Conservation (phyloP, 2,329 filamentous ascomycete genomes). For the Beauveria bassiana region DNA sequence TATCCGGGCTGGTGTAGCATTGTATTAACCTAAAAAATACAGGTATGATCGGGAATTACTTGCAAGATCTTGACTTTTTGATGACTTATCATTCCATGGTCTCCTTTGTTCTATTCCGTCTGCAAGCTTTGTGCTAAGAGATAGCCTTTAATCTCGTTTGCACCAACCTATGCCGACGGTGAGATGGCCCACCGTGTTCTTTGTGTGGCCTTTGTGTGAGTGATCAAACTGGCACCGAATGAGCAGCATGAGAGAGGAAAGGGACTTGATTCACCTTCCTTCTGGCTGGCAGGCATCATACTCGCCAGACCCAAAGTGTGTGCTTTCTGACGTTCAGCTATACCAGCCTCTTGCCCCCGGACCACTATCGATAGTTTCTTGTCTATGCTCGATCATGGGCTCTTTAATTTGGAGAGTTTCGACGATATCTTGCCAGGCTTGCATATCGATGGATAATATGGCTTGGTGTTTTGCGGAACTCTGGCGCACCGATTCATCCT, state of each 20-base stretch:
- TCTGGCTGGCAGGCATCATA: no score
- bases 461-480: constrained; percentile 70
- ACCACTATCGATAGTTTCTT: constrained; percentile 45
- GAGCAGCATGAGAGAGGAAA: neutral
- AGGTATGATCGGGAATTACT: no score
- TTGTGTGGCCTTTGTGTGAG: no score
- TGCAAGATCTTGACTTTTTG: no score
- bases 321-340: constrained; percentile 30
- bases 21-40: neutral
- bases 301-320: no score
- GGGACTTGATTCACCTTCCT: no score
- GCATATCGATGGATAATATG: constrained; percentile 80
- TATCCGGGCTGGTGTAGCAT: neutral
- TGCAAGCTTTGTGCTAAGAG: no score
- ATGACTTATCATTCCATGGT: no score
- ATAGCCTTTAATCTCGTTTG: no score
- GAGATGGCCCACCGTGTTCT: no score
- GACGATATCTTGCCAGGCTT: constrained; percentile 72
- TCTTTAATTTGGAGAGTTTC: constrained; percentile 67
- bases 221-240: no score
- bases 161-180: no score
- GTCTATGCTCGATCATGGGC: constrained; percentile 76
- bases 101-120: neutral
- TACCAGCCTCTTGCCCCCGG: constrained; percentile 60
- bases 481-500: constrained; percentile 37